Evolutionary conservation across 371 early-diverging fungal genomes (phyloP).

Genomic region (Mycotypha africana): DNA sequence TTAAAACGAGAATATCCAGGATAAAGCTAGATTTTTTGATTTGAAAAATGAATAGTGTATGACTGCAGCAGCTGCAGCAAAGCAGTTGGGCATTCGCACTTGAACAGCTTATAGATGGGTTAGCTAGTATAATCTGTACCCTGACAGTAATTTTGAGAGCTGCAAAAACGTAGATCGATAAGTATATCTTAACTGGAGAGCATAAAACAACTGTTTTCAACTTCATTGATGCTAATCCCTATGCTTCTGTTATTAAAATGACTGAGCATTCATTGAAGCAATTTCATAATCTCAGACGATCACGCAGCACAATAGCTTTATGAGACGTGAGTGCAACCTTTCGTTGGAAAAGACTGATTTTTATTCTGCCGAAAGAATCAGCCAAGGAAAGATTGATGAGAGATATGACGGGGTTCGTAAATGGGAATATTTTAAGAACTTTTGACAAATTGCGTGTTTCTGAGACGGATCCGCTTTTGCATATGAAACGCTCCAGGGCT

Average conservation of each 20-base stretch:
- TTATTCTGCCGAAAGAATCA: too few species aligned
- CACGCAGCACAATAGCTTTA: neutral
- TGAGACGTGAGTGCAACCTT: slow-evolving; percentile 2
- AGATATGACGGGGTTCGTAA: too few species aligned
- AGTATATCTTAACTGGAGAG: slow-evolving; percentile 7
- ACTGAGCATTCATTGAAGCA: neutral
- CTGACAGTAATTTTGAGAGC: slow-evolving; percentile 7
- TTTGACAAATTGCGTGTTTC: too few species aligned
- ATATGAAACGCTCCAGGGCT: too few species aligned
- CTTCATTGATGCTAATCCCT: slow-evolving; percentile 1
- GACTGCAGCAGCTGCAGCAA: too few species aligned
- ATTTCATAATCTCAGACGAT: neutral
- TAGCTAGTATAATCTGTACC: slow-evolving; percentile 1
- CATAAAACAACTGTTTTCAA: slow-evolving; percentile 1
- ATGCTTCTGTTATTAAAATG: neutral
- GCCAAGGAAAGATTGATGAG: too few species aligned
- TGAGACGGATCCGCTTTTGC: too few species aligned
- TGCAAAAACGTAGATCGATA: slow-evolving; percentile 4
- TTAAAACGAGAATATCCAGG: slow-evolving; percentile 1
- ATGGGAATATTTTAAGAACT: too few species aligned
- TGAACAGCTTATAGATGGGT: slow-evolving; percentile 7
- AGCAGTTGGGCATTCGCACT: slow-evolving; percentile 26
- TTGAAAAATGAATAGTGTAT: too few species aligned
- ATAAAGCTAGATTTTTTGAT: slow-evolving; percentile 11
- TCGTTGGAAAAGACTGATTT: slow-evolving; percentile 11